These are phyloP conservation scores for Citrullus amarus DNA, from an alignment of 306 rosid genomes.

Conservation along the genomic window DNA sequence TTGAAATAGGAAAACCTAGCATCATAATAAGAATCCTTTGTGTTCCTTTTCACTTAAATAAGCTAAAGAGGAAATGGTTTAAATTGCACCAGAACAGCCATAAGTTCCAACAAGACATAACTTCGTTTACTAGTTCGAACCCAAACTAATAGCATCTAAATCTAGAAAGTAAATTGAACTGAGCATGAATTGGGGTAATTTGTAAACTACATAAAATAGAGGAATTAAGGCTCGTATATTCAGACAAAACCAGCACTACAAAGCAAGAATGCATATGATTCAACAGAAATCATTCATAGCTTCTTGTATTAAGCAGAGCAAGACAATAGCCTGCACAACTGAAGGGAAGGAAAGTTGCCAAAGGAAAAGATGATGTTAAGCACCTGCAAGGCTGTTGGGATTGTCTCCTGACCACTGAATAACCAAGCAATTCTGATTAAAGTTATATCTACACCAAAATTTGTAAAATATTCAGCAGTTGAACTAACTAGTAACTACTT, in stretches of 20 bases:
- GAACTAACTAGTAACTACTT: not conserved
- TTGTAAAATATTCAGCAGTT: not conserved
- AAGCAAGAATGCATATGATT: not conserved
- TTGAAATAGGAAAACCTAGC: not conserved
- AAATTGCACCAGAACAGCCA: not conserved
- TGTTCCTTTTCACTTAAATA: not conserved
- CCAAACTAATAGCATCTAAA: not conserved
- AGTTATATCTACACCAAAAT: conserved; percentile 38
- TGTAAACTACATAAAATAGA: not conserved
- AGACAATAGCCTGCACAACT: not conserved
- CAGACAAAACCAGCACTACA: not conserved
- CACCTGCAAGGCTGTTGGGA: conserved; percentile 96
- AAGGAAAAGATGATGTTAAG: conserved; percentile 11
- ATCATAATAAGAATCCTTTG: not conserved
- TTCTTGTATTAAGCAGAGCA: not conserved
- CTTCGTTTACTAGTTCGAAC: not conserved
- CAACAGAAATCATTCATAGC: not conserved
- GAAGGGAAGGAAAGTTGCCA: not conserved
- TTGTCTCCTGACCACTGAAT: conserved; percentile 98
- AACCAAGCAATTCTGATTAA: conserved; percentile 62
- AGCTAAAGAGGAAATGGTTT: not conserved
- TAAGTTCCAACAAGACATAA: not conserved
- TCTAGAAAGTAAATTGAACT: not conserved
- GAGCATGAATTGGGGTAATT: not conserved
- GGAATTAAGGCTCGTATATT: not conserved